A percentile compares a stretch with the other conserved stretches of the same genome.
Conservation (phyloP, 768 basidiomycete species). For the Rhodocollybia butyracea region DNA sequence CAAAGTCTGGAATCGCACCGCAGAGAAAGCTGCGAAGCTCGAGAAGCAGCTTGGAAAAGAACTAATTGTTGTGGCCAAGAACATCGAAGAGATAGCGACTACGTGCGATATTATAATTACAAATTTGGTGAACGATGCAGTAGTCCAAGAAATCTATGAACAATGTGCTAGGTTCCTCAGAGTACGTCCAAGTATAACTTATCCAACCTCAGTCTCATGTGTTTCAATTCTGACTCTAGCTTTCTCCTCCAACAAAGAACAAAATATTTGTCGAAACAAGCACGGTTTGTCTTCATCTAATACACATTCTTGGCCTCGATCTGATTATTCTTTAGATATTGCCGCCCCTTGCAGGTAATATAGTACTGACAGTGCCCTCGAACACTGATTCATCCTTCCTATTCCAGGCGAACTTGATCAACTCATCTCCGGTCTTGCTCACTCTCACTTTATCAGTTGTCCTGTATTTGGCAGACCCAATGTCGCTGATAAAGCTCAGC, state of each 20-base stretch:
- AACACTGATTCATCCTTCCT: background rate
- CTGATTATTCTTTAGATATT: constrained; percentile 40
- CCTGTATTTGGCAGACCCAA: constrained; percentile 77
- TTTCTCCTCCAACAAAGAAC: constrained; percentile 38
- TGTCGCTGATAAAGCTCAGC: constrained; percentile 59
- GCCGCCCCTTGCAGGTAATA: constrained; percentile 46
- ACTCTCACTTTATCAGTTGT: constrained; percentile 64
- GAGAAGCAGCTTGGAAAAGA: constrained; percentile 51
- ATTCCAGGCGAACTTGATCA: constrained; percentile 63
- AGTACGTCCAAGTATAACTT: constrained; percentile 30
- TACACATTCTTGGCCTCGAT: background rate
- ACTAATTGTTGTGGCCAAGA: constrained; percentile 52
- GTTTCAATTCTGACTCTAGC: constrained; percentile 24
- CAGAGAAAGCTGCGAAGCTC: constrained; percentile 56
- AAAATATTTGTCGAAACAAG: constrained; percentile 87
- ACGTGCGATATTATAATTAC: constrained; percentile 78
- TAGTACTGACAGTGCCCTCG: constrained; percentile 1
- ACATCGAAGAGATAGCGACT: constrained; percentile 53
- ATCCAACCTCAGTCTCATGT: constrained; percentile 4
- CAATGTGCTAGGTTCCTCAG: constrained; percentile 57
- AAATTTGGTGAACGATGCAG: constrained; percentile 69
- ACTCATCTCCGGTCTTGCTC: constrained; percentile 54
- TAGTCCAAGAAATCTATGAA: constrained; percentile 60
- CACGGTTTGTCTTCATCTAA: constrained; percentile 51
- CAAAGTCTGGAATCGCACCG: constrained; percentile 74